These are phyloP conservation scores for Candida sp. DNA, from an alignment of 1,139 yeast species.

Conservation along the genomic window DNA sequence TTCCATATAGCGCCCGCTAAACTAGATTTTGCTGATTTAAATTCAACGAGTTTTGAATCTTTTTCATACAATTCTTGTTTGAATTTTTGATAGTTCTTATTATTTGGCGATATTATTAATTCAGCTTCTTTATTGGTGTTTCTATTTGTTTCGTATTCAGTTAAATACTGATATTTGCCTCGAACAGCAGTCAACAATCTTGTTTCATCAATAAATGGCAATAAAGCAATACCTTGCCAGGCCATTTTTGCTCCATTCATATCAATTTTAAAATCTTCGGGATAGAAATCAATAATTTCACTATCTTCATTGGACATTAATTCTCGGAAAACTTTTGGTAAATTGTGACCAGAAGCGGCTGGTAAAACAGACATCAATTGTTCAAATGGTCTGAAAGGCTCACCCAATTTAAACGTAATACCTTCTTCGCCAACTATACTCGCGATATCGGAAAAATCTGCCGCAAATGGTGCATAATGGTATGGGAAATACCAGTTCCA, in stretches of 20 bases:
- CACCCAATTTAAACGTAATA: constrained; percentile 63
- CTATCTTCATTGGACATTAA: constrained; percentile 80
- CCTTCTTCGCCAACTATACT: constrained; percentile 48
- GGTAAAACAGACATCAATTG: constrained; percentile 98
- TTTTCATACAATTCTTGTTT: constrained; percentile 29
- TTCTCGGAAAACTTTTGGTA: constrained; percentile 81
- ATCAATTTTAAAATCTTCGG: constrained; percentile 84
- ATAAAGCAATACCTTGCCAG: constrained; percentile 91
- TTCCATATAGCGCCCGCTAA: constrained; percentile 63
- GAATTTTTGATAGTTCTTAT: constrained; percentile 43
- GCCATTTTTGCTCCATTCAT: constrained; percentile 95
- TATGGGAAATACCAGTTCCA: constrained; percentile 99
- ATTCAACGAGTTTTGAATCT: constrained; percentile 27
- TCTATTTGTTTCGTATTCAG: constrained; percentile 67
- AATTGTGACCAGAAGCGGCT: constrained; percentile 90
- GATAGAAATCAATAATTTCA: constrained; percentile 89
- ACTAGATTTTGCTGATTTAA: constrained; percentile 51
- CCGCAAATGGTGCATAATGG: constrained; percentile 97
- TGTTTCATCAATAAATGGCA: constrained; percentile 88
- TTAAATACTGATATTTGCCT: constrained; percentile 57
- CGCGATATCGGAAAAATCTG: constrained; percentile 65
- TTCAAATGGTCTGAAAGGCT: constrained; percentile 90
- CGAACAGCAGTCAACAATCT: constrained; percentile 67
- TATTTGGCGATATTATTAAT: constrained; percentile 54
- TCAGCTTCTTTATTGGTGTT: constrained; percentile 67